Base-by-base conservation (phyloP, 345 rosid genomes). In the Laguncularia racemosa region DNA sequence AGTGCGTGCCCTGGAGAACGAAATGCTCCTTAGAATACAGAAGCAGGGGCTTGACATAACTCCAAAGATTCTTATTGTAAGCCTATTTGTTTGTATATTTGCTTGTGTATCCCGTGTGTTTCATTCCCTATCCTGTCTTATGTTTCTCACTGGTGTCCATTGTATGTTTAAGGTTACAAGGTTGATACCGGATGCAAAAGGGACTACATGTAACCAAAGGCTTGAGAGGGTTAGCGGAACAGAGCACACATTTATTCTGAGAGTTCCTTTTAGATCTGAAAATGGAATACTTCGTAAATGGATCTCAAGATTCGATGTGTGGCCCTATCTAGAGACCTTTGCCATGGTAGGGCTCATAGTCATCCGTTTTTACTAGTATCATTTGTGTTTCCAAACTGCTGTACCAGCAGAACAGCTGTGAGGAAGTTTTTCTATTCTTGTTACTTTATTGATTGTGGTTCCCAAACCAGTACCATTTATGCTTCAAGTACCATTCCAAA, bases 261-360 rank as follows among this genome's bases (percentile, higher is more conserved):
- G 97, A 52, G 95, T 92, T 74, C 98, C 98, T 49, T 92, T 92
- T 63, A 84, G 97, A 64, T 89, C 97, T 9, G 88, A 92, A 28
- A 78, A 83, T 47, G 98, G 98, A 17, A 78, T 86, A 61, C 95
- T 89, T 63, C 88, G 81, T 62, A 81, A 89, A 51, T 92, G 98
- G 98, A 83, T 92, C 71, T 92, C 99, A 56, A 90, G 99, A 72
- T 95, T 95, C 69, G 97, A 90, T 65, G 85, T 95, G 19, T 95
- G 99, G 99, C 99, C 99, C 57, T 90, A 85, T 60, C 76, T 95
- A 62, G 97, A 95, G 82, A 82, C 69, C 57, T 95, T 56, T 85
- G 83, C 99, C 65, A 81, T 80, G 89, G 98, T 92, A 81, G 44
- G 18, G 20, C 40, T 20, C 14, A 6, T 28, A 14, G 11, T 33